Percentiles rank a stretch among this genome's conserved stretches.
Conservation (phyloP, 2,329 filamentous ascomycete genomes). For the Hysterium pulicare region DNA sequence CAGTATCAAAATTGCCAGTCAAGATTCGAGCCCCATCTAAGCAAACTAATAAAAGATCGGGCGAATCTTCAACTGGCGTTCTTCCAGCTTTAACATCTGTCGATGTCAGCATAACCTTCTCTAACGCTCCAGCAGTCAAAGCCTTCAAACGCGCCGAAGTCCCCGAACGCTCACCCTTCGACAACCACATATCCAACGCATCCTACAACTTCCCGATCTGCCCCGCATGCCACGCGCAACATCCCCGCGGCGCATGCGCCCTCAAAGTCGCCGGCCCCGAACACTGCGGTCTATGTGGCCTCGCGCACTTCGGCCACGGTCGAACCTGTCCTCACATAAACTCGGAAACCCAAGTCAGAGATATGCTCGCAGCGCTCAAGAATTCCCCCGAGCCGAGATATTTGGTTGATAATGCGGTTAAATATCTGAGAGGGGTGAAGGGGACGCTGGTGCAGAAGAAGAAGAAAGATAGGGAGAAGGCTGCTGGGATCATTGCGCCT, state of each 20-base stretch:
- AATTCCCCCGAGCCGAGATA: constrained; percentile 54
- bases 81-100: neutral
- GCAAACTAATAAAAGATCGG: neutral
- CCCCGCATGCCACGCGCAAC: constrained; percentile 52
- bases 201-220: constrained; percentile 38
- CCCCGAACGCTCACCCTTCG: constrained; percentile 24
- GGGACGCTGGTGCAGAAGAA: constrained; percentile 54
- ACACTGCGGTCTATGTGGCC: constrained; percentile 59
- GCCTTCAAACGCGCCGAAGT: constrained; percentile 29
- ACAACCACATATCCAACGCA: constrained; percentile 17
- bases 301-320: constrained; percentile 59
- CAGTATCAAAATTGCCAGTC: constrained; percentile 1
- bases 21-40: neutral
- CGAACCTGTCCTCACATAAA: constrained; percentile 61
- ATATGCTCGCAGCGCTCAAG: constrained; percentile 63
- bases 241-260: constrained; percentile 58
- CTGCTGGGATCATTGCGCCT: neutral
- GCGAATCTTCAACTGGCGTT: neutral
- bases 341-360: constrained; percentile 60
- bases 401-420: constrained; percentile 52
- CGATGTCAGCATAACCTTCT: neutral
- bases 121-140: constrained; percentile 20
- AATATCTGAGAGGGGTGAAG: constrained; percentile 57
- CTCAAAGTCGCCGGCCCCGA: constrained; percentile 59
- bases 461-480: constrained; percentile 39